Conservation (phyloP, 2,329 filamentous ascomycete genomes). For the Cordyceps pruinosa region DNA sequence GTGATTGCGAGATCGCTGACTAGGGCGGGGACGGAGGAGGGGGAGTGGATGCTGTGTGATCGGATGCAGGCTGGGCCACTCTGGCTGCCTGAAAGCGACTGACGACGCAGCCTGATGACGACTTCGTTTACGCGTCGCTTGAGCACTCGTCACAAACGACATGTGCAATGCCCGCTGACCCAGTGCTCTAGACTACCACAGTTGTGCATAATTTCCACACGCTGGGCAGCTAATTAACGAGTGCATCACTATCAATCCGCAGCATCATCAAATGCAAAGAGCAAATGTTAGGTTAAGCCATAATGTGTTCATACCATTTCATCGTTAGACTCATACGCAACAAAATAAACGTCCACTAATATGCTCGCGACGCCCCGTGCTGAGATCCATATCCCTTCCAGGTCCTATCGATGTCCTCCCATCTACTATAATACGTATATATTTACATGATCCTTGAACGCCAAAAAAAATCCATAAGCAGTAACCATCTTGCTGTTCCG, state of each 20-base stretch:
- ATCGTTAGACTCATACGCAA: conserved; percentile 25
- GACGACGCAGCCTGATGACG: not conserved
- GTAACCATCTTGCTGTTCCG: not conserved
- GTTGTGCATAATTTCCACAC: not conserved
- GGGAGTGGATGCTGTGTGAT: not conserved
- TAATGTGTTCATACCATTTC: conserved; percentile 28
- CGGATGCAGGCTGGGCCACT: not conserved
- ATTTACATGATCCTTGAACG: conserved; percentile 19
- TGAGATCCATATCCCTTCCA: conserved; percentile 18
- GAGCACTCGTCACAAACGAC: not conserved
- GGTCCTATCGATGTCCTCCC: conserved; percentile 12
- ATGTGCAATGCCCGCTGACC: not conserved
- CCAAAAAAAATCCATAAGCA: conserved; percentile 6
- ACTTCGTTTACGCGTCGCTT: not conserved
- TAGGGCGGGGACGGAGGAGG: not conserved
- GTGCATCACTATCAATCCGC: not conserved
- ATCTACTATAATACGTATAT: conserved; percentile 18
- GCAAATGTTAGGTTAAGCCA: conserved; percentile 16
- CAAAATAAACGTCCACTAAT: conserved; percentile 18
- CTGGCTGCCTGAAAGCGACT: not conserved
- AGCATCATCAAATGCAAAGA: not conserved
- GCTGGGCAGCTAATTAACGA: not conserved
- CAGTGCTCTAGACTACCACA: not conserved
- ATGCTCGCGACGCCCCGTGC: conserved; percentile 11
- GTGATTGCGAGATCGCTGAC: no score